These are phyloP conservation scores for Hyphopichia buzzinii DNA, from an alignment of 1,139 yeast species.

Conservation along the genomic window DNA sequence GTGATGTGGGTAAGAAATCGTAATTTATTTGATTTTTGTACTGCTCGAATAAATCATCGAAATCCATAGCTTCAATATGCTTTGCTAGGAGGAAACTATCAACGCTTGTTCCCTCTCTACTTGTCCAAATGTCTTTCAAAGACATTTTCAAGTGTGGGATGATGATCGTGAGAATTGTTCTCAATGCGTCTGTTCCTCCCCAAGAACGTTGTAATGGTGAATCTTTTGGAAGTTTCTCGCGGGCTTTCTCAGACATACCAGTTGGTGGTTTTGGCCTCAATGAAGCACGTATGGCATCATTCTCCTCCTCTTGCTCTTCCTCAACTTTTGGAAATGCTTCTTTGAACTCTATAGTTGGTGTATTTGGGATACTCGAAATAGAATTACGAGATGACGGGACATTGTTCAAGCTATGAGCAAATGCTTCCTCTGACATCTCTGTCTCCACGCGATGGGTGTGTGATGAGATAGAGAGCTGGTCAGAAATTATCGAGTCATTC, in stretches of 20 bases:
- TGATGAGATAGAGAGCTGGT: conserved; percentile 8
- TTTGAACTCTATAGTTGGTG: conserved; percentile 9
- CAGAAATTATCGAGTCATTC: conserved; percentile 10
- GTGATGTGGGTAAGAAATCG: conserved; percentile 35
- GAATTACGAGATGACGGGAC: conserved; percentile 4
- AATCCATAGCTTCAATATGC: conserved; percentile 36
- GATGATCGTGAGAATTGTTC: conserved; percentile 41
- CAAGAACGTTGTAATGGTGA: conserved; percentile 52
- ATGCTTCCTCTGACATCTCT: conserved; percentile 8
- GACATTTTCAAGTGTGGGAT: conserved; percentile 38
- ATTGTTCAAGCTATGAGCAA: conserved; percentile 8
- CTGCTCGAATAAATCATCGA: conserved; percentile 17
- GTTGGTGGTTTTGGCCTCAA: conserved; percentile 48
- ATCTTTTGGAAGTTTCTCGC: conserved; percentile 55
- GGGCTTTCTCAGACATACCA: conserved; percentile 62
- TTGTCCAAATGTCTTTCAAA: conserved; percentile 35
- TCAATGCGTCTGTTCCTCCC: conserved; percentile 58
- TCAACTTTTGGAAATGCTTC: background rate
- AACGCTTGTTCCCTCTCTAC: conserved; percentile 18
- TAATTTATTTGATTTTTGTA: conserved; percentile 24
- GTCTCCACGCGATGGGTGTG: conserved; percentile 2
- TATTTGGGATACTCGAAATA: conserved; percentile 2
- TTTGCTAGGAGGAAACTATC: conserved; percentile 37
- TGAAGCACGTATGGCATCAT: conserved; percentile 25
- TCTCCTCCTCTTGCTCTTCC: conserved; percentile 8